Percentiles rank a stretch among this genome's conserved stretches.
Conservation (phyloP, 2,329 filamentous ascomycete species). For the Tolypocladium guangdongense region DNA sequence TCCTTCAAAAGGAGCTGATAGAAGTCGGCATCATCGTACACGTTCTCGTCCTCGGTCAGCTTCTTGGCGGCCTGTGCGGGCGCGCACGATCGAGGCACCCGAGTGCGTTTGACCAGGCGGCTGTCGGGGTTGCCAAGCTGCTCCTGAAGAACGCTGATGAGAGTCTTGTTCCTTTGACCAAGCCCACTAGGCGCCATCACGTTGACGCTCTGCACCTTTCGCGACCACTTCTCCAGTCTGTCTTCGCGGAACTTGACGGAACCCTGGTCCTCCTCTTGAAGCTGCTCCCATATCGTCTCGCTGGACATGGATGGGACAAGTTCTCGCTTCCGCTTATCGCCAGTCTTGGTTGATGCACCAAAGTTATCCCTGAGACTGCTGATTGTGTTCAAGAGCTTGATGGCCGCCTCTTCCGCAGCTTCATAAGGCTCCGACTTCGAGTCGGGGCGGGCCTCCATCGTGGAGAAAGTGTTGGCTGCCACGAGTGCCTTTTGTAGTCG, state of each 20-base stretch:
- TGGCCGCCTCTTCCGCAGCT: conserved; percentile 74
- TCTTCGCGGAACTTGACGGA: conserved; percentile 52
- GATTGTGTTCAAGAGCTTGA: conserved; percentile 75
- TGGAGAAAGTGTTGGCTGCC: conserved; percentile 62
- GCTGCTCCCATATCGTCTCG: conserved; percentile 60
- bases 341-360: conserved; percentile 34
- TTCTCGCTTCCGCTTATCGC: conserved; percentile 51
- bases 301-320: conserved; percentile 46
- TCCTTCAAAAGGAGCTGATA: conserved; percentile 90
- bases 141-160: conserved; percentile 57
- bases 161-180: conserved; percentile 24
- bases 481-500: conserved; percentile 85
- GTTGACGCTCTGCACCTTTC: conserved; percentile 48
- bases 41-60: conserved; percentile 44
- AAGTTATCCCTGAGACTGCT: conserved; percentile 57
- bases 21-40: conserved; percentile 92
- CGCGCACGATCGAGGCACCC: conserved; percentile 65
- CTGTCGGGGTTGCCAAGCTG: conserved; percentile 54
- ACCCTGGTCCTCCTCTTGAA: conserved; percentile 53
- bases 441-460: conserved; percentile 27
- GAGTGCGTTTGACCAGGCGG: conserved; percentile 57
- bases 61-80: conserved; percentile 53
- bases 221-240: conserved; percentile 82
- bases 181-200: conserved; percentile 14
- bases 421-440: conserved; percentile 45